Base-by-base conservation (phyloP, 1,284 basidiomycete genomes). In the Malassezia caprae region DNA sequence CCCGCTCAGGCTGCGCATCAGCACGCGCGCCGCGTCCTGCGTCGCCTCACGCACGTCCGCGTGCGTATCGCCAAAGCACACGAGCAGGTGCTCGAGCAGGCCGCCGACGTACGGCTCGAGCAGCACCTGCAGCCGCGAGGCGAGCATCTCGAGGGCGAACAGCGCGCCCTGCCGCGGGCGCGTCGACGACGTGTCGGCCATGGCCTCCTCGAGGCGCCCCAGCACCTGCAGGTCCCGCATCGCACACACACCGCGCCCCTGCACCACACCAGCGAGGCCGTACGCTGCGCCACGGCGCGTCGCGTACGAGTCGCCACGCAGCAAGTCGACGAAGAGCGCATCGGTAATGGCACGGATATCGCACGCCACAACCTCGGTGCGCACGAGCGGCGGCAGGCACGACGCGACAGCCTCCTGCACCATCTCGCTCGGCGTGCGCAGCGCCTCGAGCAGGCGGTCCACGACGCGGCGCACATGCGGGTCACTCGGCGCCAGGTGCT, bases 371-470 rank as follows among this genome's bases (percentile, higher is more conserved):
- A 45, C 45, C 12, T 34, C 32, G 39, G 84, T 77, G 35, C 80
- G 81, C 37, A 93, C 87, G 6, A 99, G 80, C 1, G 90, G 89
- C 0, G 89, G 85, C 8, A 98, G 79, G 78, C 77, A 78, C 55
- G 96, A 94, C 0, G 91, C 88, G 0, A 98, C 90, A 0, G 94
- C 93, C 49, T 89, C 85, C 75, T 98, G 93, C 0, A 99, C 94
- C 64, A 93, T 84, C 75, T 99, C 94, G 0, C 90, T 85, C 0
- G 94, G 94, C 0, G 91, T 98, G 76, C 87, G 87, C 60, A 98
- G 80, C 0, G 93, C 89, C 23, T 88, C 87, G 6, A 94, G 82
- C 19, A 98, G 79, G n/a, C 90, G 81, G 60, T 90, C 84, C 8
- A 96, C 85, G 58, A 96, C 88, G 40, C 65, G 60, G 47, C 61